Evolutionary conservation across 257 asterid genomes (phyloP), one percentile per base, ranked within the genome.

Genomic region (Eucommia ulmoides): DNA sequence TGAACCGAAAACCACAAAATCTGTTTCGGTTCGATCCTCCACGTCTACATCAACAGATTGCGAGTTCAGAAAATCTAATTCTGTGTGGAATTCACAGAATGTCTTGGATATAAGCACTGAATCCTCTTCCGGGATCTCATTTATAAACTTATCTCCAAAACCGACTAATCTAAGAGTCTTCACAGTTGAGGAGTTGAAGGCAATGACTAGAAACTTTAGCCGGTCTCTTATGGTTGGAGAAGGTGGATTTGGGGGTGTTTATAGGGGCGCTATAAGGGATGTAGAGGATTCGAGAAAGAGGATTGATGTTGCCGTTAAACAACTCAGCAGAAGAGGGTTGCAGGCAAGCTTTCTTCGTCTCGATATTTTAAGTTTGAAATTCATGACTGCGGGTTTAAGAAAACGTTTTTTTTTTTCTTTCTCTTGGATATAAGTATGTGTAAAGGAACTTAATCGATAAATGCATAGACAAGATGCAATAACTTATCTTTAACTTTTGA

Each of bases 221-320:
- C 88, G 85, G 0, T 74, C 94, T 38, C 82, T 73, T 24, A 78
- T 87, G 94, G 67, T 87, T 3, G 94, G 97, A 5, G 94, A 87
- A 69, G 97, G 97, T 0, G 94, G 94, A 15, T 87, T 87, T 26
- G 97, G 94, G 17, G 83, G 93, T 0, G 97, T 83, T 21, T 87
- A 73, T 41, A 65, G 81, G 46, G 97, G 83, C 10, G 65, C 71
- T 41, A 45, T 78, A 17, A 50, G 62, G 16, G 94, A 80, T 41
- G 48, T 16, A 0, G 64, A 63, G 1, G 73, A 65, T 29, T 66
- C 82, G 0, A 60, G 47, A 60, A 71, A 65, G 47, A 59, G 65
- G 64, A 64, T 70, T 18, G 86, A 83, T 59, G 60, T 83, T 56
- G 97, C 93, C 33, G 97, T 83, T n/a, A 87, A 87, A 52, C 93